Conservation (phyloP, 352 stramenopile genomes). For the Peronospora destructor region DNA sequence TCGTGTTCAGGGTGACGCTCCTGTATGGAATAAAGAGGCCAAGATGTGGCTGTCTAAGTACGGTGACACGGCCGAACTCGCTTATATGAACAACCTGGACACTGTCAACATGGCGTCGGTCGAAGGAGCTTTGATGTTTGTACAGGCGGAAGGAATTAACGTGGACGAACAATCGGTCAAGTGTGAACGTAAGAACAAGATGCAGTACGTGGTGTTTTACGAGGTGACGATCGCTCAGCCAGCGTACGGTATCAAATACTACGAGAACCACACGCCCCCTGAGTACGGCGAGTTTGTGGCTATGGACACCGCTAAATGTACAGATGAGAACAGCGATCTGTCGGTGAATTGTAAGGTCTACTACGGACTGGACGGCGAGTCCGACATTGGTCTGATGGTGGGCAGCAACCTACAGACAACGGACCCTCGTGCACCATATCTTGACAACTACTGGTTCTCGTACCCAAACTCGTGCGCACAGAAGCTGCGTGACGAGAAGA, state of each 20-base stretch:
- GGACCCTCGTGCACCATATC: slow-evolving; percentile 59
- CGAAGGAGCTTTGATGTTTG: slow-evolving; percentile 58
- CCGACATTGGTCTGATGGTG: slow-evolving; percentile 47
- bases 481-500: slow-evolving; percentile 39
- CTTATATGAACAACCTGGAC: slow-evolving; percentile 44
- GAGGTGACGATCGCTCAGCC: slow-evolving; percentile 59
- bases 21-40: slow-evolving; percentile 31
- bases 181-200: slow-evolving; percentile 53
- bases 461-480: slow-evolving; percentile 68
- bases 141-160: slow-evolving; percentile 65
- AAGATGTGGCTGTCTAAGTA: slow-evolving; percentile 37
- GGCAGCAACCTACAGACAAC: slow-evolving; percentile 38
- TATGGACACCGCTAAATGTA: slow-evolving; percentile 63
- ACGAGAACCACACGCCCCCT: slow-evolving; percentile 29
- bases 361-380: slow-evolving; percentile 35
- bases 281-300: slow-evolving; percentile 58
- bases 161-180: slow-evolving; percentile 34
- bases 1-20: slow-evolving; percentile 45
- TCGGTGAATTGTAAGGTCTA: slow-evolving; percentile 50
- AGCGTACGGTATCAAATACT: slow-evolving; percentile 42
- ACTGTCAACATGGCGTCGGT: slow-evolving; percentile 52
- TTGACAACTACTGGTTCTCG: slow-evolving; percentile 77
- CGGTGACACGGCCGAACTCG: slow-evolving; percentile 28
- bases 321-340: slow-evolving; percentile 28
- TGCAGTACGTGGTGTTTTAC: slow-evolving; percentile 64